Base-by-base conservation (phyloP, 257 asterid genomes). In the Cynanchum wilfordii region DNA sequence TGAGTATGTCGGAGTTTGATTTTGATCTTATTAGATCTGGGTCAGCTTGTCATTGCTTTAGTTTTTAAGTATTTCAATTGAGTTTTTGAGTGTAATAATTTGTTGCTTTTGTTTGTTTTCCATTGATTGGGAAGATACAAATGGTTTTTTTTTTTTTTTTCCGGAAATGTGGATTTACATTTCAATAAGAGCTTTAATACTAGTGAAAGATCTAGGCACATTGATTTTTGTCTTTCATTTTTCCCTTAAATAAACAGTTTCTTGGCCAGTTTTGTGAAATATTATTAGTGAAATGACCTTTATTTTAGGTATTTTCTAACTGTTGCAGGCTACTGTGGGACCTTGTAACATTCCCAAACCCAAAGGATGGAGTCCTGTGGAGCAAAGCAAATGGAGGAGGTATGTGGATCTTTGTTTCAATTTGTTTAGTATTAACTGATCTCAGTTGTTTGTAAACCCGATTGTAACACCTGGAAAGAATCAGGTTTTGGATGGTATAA, bases 301-400 rank as follows among this genome's bases (percentile, higher is more conserved):
- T 15, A 3, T 47, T n/a, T 27, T 54, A 3, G 50, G 54, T 69
- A 44, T 3, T 25, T 66, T 71, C 58, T 58, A 50, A 58, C 45
- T 79, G 80, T 85, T 74, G 81, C 90, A 92, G 99, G 99, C 98
- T 80, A 86, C 90, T 69, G 78, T 84, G 63, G 99, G 99, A 71
- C 96, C 98, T 73, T 95, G 98, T 85, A 90, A 90, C 66, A 77
- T 83, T 81, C 93, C 96, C 77, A 92, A 95, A 86, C 99, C 99
- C 74, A 89, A 89, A 84, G 88, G 84, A 38, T 95, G 99, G 99
- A 92, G 89, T 84, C 96, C 98, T 66, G 78, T 90, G 68, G 98
- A 95, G 80, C 97, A 89, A 78, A 87, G 94, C 90, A 95, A 95
- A 82, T 92, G 99, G 99, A 87, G 86, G 73, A 95, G 99, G 97